phyloP scores from a whole-genome alignment of 2,329 filamentous ascomycete species.

The Penicillium sp. region DNA sequence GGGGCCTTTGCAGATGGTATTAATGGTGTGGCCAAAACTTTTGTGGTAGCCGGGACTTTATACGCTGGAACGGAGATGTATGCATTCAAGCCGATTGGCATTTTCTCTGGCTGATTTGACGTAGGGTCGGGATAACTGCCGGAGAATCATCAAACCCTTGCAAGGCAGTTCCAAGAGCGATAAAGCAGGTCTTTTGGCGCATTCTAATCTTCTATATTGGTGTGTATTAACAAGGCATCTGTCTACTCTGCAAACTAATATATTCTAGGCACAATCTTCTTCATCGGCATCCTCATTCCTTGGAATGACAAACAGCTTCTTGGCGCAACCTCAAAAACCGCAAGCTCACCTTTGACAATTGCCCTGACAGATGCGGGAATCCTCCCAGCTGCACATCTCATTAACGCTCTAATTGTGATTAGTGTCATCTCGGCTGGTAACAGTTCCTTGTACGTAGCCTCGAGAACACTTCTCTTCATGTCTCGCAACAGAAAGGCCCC shows the following conservation, averaged over 20 bases:
- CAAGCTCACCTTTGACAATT: slow-evolving; percentile 72
- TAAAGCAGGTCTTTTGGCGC: slow-evolving; percentile 43
- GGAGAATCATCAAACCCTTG: slow-evolving; percentile 44
- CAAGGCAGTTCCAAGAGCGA: slow-evolving; percentile 47
- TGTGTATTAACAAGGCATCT: background rate
- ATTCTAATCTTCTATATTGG: slow-evolving; percentile 61
- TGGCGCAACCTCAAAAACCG: slow-evolving; percentile 60
- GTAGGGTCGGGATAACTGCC: slow-evolving; percentile 38
- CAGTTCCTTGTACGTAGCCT: slow-evolving; percentile 74
- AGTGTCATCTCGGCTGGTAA: slow-evolving; percentile 73
- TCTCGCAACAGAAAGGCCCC: slow-evolving; percentile 72
- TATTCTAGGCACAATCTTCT: slow-evolving; percentile 61
- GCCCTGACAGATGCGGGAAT: slow-evolving; percentile 73
- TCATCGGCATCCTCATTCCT: slow-evolving; percentile 72
- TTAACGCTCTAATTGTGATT: slow-evolving; percentile 74
- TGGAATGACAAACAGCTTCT: slow-evolving; percentile 65
- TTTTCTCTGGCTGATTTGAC: slow-evolving; percentile 1
- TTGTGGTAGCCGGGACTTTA: slow-evolving; percentile 35
- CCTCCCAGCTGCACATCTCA: slow-evolving; percentile 69
- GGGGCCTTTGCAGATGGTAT: slow-evolving; percentile 36
- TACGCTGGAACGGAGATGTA: slow-evolving; percentile 39
- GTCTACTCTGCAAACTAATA: background rate
- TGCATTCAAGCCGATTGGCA: background rate
- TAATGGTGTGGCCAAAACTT: slow-evolving; percentile 37
- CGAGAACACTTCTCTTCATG: slow-evolving; percentile 73